These are phyloP conservation scores for Leccinum subtestaceum DNA, from an alignment of 768 basidiomycete species.

Conservation along the genomic window DNA sequence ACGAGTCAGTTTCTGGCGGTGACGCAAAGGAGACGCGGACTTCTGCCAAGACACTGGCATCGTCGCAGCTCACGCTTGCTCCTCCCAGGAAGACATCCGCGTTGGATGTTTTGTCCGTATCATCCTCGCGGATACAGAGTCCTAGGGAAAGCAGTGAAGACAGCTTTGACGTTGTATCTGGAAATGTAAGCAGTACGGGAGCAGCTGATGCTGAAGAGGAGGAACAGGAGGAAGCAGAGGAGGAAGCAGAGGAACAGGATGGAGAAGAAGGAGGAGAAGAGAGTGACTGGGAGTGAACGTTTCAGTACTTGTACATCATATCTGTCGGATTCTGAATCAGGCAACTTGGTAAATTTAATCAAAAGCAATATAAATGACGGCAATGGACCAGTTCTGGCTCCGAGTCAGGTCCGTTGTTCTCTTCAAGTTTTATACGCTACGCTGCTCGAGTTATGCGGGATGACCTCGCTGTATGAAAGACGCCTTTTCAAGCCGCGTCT, in stretches of 20 bases:
- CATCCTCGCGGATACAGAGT: no score
- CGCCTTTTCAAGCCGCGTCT: slow-evolving; percentile 26
- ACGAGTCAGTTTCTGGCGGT: no score
- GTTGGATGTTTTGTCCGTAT: no score
- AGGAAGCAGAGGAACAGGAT: neutral
- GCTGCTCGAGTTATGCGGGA: slow-evolving; percentile 23
- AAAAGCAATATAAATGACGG: slow-evolving; percentile 5
- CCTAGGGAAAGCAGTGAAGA: no score
- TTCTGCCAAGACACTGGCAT: no score
- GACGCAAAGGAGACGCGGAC: no score
- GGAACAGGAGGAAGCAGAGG: slow-evolving; percentile 14
- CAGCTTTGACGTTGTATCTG: slow-evolving; percentile 5
- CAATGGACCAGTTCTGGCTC: neutral
- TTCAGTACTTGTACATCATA: neutral
- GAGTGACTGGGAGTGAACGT: slow-evolving; percentile 59
- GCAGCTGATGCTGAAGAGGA: no score
- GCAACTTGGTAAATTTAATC: slow-evolving; percentile 10
- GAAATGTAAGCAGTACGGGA: slow-evolving; percentile 26
- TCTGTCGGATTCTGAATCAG: slow-evolving; percentile 1
- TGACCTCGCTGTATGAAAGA: slow-evolving; percentile 29
- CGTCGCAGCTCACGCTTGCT: no score
- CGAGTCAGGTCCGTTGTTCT: neutral
- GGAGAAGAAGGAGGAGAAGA: slow-evolving; percentile 31
- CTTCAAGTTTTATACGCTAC: slow-evolving; percentile 1
- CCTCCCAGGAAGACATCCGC: no score